phyloP scores from a whole-genome alignment of 306 rosid genomes.

The Trichosanthes truncata region DNA sequence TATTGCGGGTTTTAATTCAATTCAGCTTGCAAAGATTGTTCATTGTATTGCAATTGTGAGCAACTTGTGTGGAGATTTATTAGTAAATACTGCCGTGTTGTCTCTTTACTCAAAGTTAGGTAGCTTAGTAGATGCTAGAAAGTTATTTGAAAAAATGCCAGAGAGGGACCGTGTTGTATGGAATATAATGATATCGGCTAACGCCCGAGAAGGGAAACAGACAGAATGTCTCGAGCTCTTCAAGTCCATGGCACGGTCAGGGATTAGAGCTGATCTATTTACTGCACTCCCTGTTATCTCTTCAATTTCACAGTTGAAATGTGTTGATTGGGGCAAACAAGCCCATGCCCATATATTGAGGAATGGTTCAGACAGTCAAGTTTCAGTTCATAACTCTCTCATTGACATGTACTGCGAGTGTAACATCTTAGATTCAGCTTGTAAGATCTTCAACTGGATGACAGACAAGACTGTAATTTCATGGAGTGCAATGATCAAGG shows the following conservation, averaged over 20 bases:
- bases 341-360: conserved; percentile 58
- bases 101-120: conserved; percentile 60
- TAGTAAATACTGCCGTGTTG: conserved; percentile 54
- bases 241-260: conserved; percentile 39
- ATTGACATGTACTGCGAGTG: conserved; percentile 60
- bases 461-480: conserved; percentile 44
- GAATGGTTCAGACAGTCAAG: conserved; percentile 55
- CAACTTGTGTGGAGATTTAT: conserved; percentile 31
- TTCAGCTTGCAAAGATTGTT: conserved; percentile 32
- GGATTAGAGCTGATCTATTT: conserved; percentile 55
- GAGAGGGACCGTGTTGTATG: conserved; percentile 61
- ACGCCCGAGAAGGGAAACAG: conserved; percentile 25
- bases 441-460: conserved; percentile 31
- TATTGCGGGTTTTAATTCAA: conserved; percentile 31
- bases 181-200: conserved; percentile 61
- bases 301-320: conserved; percentile 34
- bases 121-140: conserved; percentile 28
- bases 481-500: conserved; percentile 74
- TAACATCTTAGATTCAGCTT: conserved; percentile 21
- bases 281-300: conserved; percentile 63
- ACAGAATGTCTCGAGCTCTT: conserved; percentile 39
- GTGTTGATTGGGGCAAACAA: conserved; percentile 44
- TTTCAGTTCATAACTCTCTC: conserved; percentile 54
- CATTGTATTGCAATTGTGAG: conserved; percentile 41
- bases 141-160: conserved; percentile 52